Percentiles rank a stretch among this genome's conserved stretches.
These are phyloP conservation scores for Yarrowia sp. DNA, from an alignment of 805 yeast genomes.

Conservation along the genomic window DNA sequence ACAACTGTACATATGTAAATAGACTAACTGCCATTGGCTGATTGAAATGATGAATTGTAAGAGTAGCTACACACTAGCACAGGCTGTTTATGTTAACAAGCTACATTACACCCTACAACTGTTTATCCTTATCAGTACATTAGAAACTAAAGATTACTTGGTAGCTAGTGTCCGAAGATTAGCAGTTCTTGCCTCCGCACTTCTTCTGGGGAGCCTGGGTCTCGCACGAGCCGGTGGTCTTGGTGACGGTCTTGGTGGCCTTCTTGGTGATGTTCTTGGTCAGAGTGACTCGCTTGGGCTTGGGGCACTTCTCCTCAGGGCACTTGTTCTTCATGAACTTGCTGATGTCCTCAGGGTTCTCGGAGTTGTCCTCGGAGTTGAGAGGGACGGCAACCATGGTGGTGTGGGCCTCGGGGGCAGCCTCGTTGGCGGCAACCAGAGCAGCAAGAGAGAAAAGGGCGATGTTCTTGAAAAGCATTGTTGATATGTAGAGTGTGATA, in stretches of 20 bases:
- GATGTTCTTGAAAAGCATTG: slow-evolving; percentile 35
- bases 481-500: slow-evolving; percentile 1
- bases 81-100: too few species aligned
- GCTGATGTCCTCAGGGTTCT: slow-evolving; percentile 30
- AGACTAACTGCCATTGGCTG: slow-evolving; percentile 32
- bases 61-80: too few species aligned
- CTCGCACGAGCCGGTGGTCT: slow-evolving; percentile 25
- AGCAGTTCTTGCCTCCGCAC: slow-evolving; percentile 34
- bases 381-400: slow-evolving; percentile 4
- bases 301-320: slow-evolving; percentile 31
- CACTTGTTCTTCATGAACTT: slow-evolving; percentile 24
- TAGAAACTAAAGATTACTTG: slow-evolving; percentile 21
- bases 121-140: slow-evolving; percentile 11
- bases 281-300: slow-evolving; percentile 25
- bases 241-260: slow-evolving; percentile 23
- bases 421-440: slow-evolving; percentile 32
- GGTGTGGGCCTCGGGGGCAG: slow-evolving; percentile 16
- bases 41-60: background rate
- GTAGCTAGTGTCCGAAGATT: background rate
- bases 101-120: background rate
- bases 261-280: slow-evolving; percentile 32
- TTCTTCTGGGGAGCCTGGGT: slow-evolving; percentile 36
- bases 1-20: slow-evolving; percentile 37
- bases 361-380: background rate
- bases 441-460: slow-evolving; percentile 29